phyloP scores from a whole-genome alignment of 768 basidiomycete species.

The Gymnopilus dilepis region DNA sequence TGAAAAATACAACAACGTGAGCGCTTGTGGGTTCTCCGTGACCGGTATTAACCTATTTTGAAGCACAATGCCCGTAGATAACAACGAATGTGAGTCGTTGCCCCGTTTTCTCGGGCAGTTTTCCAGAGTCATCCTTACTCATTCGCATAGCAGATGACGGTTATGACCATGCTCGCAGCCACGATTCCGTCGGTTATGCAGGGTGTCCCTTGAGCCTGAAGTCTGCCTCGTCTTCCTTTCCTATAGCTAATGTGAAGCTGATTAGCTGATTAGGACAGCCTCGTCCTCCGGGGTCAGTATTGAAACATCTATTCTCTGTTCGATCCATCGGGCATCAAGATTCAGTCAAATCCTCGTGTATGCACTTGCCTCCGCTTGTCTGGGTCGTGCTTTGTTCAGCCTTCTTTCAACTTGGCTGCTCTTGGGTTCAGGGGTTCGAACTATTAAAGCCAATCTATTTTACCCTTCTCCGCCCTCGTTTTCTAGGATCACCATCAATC shows the following conservation, averaged over 20 bases:
- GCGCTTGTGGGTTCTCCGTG: background rate
- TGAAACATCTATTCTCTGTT: background rate
- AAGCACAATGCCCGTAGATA: background rate
- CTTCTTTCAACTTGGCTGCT: background rate
- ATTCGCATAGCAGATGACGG: background rate
- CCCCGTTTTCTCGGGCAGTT: background rate
- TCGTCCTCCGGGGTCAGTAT: background rate
- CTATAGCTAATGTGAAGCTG: background rate
- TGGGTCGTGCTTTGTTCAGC: background rate
- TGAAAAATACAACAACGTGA: background rate
- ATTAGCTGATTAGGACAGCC: background rate
- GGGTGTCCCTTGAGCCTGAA: background rate
- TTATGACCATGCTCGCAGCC: background rate
- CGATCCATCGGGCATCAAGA: no score
- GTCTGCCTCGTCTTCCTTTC: background rate
- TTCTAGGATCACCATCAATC: no score
- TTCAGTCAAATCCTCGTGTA: conserved; percentile 3
- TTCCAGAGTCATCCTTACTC: background rate
- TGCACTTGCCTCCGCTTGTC: background rate
- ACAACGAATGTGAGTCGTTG: background rate
- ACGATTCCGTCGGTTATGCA: no score
- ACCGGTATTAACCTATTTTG: background rate
- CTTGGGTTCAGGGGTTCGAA: background rate
- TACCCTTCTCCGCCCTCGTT: no score
- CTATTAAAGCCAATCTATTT: background rate